Base-by-base conservation (phyloP, 352 stramenopile species). In the Phytopythium montanum region DNA sequence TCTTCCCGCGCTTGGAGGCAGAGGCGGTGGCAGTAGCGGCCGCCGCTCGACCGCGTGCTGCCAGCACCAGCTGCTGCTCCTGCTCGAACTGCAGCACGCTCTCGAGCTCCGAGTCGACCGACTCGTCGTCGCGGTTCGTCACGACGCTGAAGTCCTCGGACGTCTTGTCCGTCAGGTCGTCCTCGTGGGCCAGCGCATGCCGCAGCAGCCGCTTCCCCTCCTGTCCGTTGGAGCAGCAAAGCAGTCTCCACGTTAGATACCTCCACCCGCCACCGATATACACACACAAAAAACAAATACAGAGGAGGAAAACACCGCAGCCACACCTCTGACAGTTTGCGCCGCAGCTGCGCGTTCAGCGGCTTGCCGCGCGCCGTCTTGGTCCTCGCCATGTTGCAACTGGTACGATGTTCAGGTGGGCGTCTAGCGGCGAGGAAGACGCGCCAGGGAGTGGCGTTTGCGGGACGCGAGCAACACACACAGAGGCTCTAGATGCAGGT, bases 41-140 rank as follows among this genome's bases (percentile, higher is more conserved):
- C 33, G 54, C 18, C 14, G 54, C 28, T 28, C 26, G 51, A 26
- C 53, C 19, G 25, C 25, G n/a, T 38, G 53, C 44, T 31, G 23
- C 13, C 25, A n/a, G 34, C 34, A 39, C 21, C 36, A 41, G 3
- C 31, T 61, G 34, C 58, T 64, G 50, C 62, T 72, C 61, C 56
- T 73, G 60, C 51, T 87, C 75, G 66, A 69, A 85, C 65, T 88
- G 75, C 34, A 75, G 31, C 41, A 79, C 64, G 56, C 66, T 66
- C 31, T 88, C 80, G 21, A 90, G 76, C 48, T 90, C 80, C 53
- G 80, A 90, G 49, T 78, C 76, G 1, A 73, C 67, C 8, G 77
- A 86, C 56, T 70, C 71, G 60, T 86, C 76, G 68, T 58, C 68
- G 21, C 36, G 51, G 46, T 72, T 72, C 23, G 63, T 57, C 19